Base-by-base conservation (phyloP, 176 grass and related monocot species). In the Pontederia paniculata region DNA sequence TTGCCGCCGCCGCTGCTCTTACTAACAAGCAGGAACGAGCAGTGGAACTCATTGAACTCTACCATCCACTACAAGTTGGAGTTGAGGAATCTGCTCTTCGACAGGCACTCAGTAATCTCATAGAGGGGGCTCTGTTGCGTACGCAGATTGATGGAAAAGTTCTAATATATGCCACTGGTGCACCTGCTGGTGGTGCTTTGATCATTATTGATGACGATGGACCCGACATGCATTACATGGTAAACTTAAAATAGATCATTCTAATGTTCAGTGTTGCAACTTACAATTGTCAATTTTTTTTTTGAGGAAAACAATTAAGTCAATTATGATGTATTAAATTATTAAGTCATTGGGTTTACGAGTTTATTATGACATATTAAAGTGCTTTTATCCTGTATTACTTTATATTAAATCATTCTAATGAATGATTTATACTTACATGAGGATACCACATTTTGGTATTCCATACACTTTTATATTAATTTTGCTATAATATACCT, bases 221-320 rank as follows among this genome's bases (percentile, higher is more conserved):
- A 13, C 87, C 78, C 56, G 81, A 90, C 57, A 85, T 85, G 81
- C 87, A 85, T 56, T 90, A 85, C 71, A 82, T 90, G 87, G 86
- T 90, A 85, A 80, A 45, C 25, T 60, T 5, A 42, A 61, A 44
- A 21, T 62, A 64, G 23, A 48, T 45, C 47, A 54, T 67, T 71
- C 37, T 23, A 63, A 12, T 48, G n/a, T 63, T 63, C 17, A 2
- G 1, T 37, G 28, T n/a, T n/a, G n/a, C n/a, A n/a, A n/a, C n/a
- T n/a, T n/a, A n/a, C n/a, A n/a, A n/a, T n/a, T n/a, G n/a, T n/a
- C n/a, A n/a, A n/a, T n/a, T n/a, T n/a, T n/a, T n/a, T n/a, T n/a
- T n/a, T n/a, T n/a, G n/a, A n/a, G n/a, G n/a, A n/a, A n/a, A n/a
- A 37, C 21, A 16, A 28, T 59, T n/a, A 42, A 37, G 7, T 37